Conservation (phyloP, 116 monocot species). For the Papilionanthe hybrid region DNA sequence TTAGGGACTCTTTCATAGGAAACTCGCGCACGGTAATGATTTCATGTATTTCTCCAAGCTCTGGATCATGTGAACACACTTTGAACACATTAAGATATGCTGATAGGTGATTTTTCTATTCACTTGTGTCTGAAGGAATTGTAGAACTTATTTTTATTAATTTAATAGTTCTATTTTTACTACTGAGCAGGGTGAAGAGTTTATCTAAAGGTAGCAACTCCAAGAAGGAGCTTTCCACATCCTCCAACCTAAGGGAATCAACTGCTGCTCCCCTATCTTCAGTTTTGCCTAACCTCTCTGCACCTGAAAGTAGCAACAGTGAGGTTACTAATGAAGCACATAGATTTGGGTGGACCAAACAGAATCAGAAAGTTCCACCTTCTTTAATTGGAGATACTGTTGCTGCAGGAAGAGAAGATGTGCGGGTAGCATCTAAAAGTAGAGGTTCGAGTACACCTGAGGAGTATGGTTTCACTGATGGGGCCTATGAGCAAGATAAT, state of each 20-base stretch:
- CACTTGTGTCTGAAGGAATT: neutral
- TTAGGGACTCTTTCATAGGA: constrained; percentile 93
- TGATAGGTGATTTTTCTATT: constrained; percentile 56
- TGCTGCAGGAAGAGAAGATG: constrained; percentile 32
- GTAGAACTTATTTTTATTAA: neutral
- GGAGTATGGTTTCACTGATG: constrained; percentile 28
- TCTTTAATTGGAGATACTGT: constrained; percentile 18
- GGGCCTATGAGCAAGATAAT: constrained; percentile 24
- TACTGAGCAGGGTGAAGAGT: constrained; percentile 76
- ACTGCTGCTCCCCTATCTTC: constrained; percentile 26
- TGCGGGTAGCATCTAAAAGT: constrained; percentile 16
- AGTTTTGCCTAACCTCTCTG: constrained; percentile 27
- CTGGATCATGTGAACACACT: constrained; percentile 97
- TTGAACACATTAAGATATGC: constrained; percentile 97
- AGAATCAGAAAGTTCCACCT: neutral
- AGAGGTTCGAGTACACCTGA: constrained; percentile 26
- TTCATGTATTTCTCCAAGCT: constrained; percentile 94
- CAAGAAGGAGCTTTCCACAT: constrained; percentile 61
- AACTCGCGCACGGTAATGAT: constrained; percentile 98
- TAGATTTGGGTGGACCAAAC: constrained; percentile 15
- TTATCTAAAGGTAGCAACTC: constrained; percentile 77
- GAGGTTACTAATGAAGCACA: constrained; percentile 35
- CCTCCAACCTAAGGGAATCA: constrained; percentile 4
- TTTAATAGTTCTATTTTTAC: neutral
- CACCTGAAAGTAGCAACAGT: constrained; percentile 19